These are phyloP conservation scores for Thecaphora frezii DNA, from an alignment of 1,284 basidiomycete species.

Conservation along the genomic window DNA sequence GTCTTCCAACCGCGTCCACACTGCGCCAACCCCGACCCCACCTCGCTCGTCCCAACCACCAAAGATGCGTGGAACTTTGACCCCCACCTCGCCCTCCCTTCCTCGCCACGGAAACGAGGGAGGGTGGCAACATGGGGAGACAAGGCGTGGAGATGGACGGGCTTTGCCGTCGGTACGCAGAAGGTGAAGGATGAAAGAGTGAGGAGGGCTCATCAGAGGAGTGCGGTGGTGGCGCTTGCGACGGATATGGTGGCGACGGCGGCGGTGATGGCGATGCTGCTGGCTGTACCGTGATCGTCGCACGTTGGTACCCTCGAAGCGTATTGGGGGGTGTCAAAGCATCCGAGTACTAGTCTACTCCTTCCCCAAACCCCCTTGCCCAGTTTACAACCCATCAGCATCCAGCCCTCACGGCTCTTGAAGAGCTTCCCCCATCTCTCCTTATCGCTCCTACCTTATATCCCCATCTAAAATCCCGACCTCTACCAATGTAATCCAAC, in stretches of 20 bases:
- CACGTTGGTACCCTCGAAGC: background rate
- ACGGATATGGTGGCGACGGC: constrained; percentile 17
- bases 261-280: constrained; percentile 22
- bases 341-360: no score
- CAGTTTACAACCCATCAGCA: no score
- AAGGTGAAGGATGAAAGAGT: constrained; percentile 35
- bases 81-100: constrained; percentile 1
- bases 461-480: no score
- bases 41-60: background rate
- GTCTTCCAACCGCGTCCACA: no score
- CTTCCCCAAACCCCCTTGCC: no score
- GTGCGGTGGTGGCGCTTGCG: constrained; percentile 30
- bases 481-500: no score
- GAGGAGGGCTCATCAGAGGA: constrained; percentile 32
- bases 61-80: constrained; percentile 1
- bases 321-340: no score
- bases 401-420: no score
- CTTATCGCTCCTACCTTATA: no score
- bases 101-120: constrained; percentile 2
- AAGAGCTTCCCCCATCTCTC: no score
- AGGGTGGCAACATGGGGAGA: constrained; percentile 20
- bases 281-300: constrained; percentile 23
- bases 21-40: no score
- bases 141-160: constrained; percentile 26
- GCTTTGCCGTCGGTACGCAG: constrained; percentile 39